Evolutionary conservation across 2,329 filamentous ascomycete genomes (phyloP), one percentile per base, ranked within the genome.

Genomic region (Onygena corvina): DNA sequence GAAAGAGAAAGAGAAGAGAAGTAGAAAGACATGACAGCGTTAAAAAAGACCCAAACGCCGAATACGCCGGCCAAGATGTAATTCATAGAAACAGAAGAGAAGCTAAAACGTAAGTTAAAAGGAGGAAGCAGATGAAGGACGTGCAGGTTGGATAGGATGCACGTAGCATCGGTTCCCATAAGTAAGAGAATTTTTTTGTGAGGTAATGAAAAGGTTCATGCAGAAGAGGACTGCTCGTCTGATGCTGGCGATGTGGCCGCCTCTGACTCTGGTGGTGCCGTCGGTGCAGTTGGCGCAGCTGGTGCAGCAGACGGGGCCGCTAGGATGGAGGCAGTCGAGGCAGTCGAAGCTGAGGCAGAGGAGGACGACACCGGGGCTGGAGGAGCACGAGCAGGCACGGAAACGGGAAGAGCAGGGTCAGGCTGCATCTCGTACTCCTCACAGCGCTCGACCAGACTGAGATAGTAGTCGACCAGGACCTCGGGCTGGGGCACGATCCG

Each of bases 401-500:
- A n/a, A 4, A 21, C 8, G 3, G 25, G 12, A 2, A 27, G 4
- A 29, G 42, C n/a, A 11, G 42, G 30, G 20, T 58, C 56, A 40
- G 59, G 58, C 35, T 75, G 71, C 31, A 83, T 70, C 48, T 70
- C 68, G 59, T 78, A 83, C 33, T 76, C 76, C 18, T 76, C 72
- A 49, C 74, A 78, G 56, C 80, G 68, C 51, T 80, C 86, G 27
- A 96, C 84, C 29, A 98, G 70, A 46, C 86, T 90, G 53, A 80
- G 79, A 65, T 96, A 98, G 64, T 98, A 98, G 50, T 94, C 88
- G 21, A 88, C 86, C 36, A 98, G 72, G 1, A 93, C 84, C 63
- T 96, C 92, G 1, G 92, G 89, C 60, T 93, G 88, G 3, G 92
- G 92, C 2, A 98, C 89, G 57, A 98, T 98, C 60, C 84, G 86